phyloP scores from a whole-genome alignment of 495 filamentous ascomycete species.

The Aspergillus heteromorphus region DNA sequence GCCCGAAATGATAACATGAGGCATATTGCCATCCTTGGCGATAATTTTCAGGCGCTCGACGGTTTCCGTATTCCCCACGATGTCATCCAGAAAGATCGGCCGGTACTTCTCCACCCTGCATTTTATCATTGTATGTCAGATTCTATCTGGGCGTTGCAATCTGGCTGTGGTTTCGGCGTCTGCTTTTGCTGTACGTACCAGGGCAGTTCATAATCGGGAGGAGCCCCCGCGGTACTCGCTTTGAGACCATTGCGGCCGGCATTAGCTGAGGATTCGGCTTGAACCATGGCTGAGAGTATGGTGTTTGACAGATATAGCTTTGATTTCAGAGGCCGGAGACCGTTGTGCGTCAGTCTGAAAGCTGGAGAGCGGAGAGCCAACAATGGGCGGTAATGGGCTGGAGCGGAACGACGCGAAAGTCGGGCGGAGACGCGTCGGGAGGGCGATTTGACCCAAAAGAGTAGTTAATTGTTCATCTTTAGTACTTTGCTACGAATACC shows the following conservation, averaged over 20 bases:
- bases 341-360: not conserved
- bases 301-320: not conserved
- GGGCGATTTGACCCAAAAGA: constrained; percentile 8
- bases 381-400: not conserved
- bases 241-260: constrained; percentile 64
- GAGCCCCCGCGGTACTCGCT: constrained; percentile 54
- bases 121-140: not conserved
- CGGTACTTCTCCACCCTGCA: constrained; percentile 97
- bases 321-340: too few relatives aligned
- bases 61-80: constrained; percentile 96
- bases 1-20: constrained; percentile 96
- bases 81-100: constrained; percentile 87
- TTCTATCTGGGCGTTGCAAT: not conserved
- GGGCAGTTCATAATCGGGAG: constrained; percentile 78
- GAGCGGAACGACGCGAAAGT: constrained; percentile 27
- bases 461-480: not conserved
- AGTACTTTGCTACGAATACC: too few relatives aligned
- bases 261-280: constrained; percentile 73
- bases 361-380: not conserved
- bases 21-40: constrained; percentile 98
- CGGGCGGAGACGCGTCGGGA: constrained; percentile 21
- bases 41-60: constrained; percentile 98
- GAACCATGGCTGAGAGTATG: constrained; percentile 25
- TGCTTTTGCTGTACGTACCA: constrained; percentile 50
- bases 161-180: not conserved